phyloP scores from a whole-genome alignment of 768 basidiomycete species.

The Lactifluus hygrophoroides region DNA sequence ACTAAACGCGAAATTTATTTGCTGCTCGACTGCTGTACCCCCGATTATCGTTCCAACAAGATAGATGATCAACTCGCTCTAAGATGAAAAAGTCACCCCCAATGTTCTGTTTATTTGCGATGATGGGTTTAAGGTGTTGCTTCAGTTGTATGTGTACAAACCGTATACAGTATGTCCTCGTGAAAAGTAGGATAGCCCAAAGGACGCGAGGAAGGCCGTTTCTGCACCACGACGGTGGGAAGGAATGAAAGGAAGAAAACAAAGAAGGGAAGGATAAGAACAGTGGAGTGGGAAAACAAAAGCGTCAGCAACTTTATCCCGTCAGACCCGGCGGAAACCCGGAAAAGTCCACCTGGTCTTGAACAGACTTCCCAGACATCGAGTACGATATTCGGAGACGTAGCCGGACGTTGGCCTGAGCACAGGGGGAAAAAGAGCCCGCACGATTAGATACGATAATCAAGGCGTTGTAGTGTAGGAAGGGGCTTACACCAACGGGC shows the following conservation, averaged over 20 bases:
- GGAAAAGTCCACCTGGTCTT: slow-evolving; percentile 92
- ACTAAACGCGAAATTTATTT: not conserved
- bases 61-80: not conserved
- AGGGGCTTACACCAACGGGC: slow-evolving; percentile 66
- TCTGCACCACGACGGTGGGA: not conserved
- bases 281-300: not conserved
- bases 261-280: not conserved
- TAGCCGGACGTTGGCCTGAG: slow-evolving; percentile 72
- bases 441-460: not conserved
- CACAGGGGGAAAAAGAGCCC: not conserved
- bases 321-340: slow-evolving; percentile 79
- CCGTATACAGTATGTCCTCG: not conserved
- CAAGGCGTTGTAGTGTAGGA: not conserved
- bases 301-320: slow-evolving; percentile 22
- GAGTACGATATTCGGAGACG: slow-evolving; percentile 77
- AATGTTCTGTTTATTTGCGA: not conserved
- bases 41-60: not conserved
- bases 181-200: not conserved
- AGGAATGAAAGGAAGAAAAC: not conserved
- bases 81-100: not conserved
- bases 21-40: no score
- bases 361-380: slow-evolving; percentile 57
- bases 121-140: not conserved
- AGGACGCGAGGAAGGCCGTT: not conserved
- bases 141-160: not conserved